A percentile compares a stretch with the other conserved stretches of the same genome.
Evolutionary conservation across 78 protist species (phyloP).

Genomic region (Speleostelium caveatum): DNA sequence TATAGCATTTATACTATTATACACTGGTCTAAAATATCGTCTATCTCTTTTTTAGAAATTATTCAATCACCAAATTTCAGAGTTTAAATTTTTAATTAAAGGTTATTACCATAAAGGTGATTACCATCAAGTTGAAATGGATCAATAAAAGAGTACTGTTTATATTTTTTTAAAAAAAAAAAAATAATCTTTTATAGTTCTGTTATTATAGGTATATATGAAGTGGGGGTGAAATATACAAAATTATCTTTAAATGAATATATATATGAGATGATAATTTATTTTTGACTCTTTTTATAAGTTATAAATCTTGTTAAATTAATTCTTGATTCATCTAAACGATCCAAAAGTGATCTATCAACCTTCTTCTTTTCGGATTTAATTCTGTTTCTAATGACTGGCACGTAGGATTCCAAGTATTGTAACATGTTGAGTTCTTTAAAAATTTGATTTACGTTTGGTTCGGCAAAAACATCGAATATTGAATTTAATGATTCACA

Average conservation of each 20-base stretch:
- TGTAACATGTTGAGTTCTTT: slow-evolving; percentile 21
- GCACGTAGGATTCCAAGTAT: slow-evolving; percentile 32
- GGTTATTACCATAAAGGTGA: slow-evolving; percentile 31
- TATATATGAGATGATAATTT: slow-evolving; percentile 3
- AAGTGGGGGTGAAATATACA: too few relatives aligned
- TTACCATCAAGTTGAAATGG: too few relatives aligned
- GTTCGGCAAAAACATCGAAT: slow-evolving; percentile 66
- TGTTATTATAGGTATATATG: too few relatives aligned
- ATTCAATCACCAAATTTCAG: slow-evolving; percentile 66
- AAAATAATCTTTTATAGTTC: too few relatives aligned
- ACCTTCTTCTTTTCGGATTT: slow-evolving; percentile 65
- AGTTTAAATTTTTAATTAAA: slow-evolving; percentile 47
- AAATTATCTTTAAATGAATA: not conserved
- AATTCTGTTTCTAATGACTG: slow-evolving; percentile 56
- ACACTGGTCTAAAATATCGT: not conserved
- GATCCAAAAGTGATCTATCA: slow-evolving; percentile 54
- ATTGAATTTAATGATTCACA: slow-evolving; percentile 65
- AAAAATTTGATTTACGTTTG: slow-evolving; percentile 34
- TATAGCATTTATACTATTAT: not conserved
- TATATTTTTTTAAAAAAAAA: too few relatives aligned
- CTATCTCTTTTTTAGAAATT: too few relatives aligned
- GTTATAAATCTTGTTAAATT: slow-evolving; percentile 63
- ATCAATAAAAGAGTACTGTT: too few relatives aligned
- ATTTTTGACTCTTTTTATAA: slow-evolving; percentile 64
- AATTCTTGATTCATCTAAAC: slow-evolving; percentile 79